Percentiles rank a stretch among this genome's conserved stretches.
Evolutionary conservation across 805 yeast species (phyloP).

Genomic region (Ogataea nitratoaversa): DNA sequence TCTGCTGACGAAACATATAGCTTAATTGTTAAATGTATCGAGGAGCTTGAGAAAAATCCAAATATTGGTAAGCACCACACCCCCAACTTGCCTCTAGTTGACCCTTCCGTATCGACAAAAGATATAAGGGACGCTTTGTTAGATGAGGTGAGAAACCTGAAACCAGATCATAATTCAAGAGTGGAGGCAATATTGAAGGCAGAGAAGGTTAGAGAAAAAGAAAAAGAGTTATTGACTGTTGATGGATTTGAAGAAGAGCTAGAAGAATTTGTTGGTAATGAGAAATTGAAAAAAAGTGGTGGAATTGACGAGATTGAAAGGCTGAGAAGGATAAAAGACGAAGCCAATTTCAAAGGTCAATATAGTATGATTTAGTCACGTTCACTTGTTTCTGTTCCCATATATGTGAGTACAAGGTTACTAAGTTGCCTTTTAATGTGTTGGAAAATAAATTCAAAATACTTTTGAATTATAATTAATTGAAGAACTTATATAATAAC

Average conservation of each 20-base stretch:
- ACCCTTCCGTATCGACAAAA: constrained; percentile 58
- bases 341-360: constrained; percentile 57
- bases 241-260: constrained; percentile 82
- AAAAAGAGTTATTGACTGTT: constrained; percentile 48
- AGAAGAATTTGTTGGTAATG: constrained; percentile 77
- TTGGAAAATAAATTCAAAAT: no score
- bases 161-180: constrained; percentile 81
- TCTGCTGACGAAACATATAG: constrained; percentile 79
- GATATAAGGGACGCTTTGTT: constrained; percentile 72
- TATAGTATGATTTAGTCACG: constrained; percentile 25
- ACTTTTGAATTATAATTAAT: no score
- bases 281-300: constrained; percentile 74
- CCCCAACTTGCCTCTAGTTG: constrained; percentile 35
- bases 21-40: constrained; percentile 75
- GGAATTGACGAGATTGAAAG: constrained; percentile 87
- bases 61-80: constrained; percentile 29
- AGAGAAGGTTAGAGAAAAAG: constrained; percentile 72
- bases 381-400: background rate
- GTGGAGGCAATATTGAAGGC: constrained; percentile 87
- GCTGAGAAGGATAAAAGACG: constrained; percentile 60
- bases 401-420: no score
- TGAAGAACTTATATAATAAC: no score
- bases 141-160: constrained; percentile 70
- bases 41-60: constrained; percentile 66
- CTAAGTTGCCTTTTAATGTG: no score